phyloP scores from a whole-genome alignment of 2,329 filamentous ascomycete genomes.

The Polytolypa hystricis region DNA sequence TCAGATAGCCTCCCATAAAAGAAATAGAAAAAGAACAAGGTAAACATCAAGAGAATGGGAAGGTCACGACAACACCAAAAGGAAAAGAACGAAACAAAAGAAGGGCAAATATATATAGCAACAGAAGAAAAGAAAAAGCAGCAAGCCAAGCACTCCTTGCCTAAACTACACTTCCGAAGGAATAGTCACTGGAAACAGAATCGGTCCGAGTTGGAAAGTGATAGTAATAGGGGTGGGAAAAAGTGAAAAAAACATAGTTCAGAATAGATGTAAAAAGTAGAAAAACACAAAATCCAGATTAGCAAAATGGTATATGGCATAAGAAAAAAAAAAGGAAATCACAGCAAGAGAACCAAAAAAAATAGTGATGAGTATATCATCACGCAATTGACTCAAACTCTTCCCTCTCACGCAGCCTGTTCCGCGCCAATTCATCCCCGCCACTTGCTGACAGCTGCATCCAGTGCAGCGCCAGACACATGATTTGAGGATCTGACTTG shows the following conservation, averaged over 20 bases:
- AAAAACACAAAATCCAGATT: not conserved
- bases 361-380: constrained; percentile 11
- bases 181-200: not conserved
- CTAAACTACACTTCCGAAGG: not conserved
- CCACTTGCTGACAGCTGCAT: constrained; percentile 81
- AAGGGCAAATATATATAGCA: too few relatives aligned
- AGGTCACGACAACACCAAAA: too few relatives aligned
- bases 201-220: too few relatives aligned
- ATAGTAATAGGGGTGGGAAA: too few relatives aligned
- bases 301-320: not conserved
- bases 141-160: not conserved
- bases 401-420: constrained; percentile 63
- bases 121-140: not conserved
- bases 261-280: too few relatives aligned
- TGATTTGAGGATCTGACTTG: constrained; percentile 70
- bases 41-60: too few relatives aligned
- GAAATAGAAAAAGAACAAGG: not conserved
- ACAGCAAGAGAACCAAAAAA: not conserved
- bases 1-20: not conserved
- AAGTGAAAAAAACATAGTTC: too few relatives aligned
- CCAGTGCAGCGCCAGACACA: constrained; percentile 95
- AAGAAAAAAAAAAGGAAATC: not conserved
- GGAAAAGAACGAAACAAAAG: too few relatives aligned
- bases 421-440: constrained; percentile 75
- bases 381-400: constrained; percentile 50